Conservation (phyloP, 2,329 filamentous ascomycete genomes). For the Fusarium anthophilum region DNA sequence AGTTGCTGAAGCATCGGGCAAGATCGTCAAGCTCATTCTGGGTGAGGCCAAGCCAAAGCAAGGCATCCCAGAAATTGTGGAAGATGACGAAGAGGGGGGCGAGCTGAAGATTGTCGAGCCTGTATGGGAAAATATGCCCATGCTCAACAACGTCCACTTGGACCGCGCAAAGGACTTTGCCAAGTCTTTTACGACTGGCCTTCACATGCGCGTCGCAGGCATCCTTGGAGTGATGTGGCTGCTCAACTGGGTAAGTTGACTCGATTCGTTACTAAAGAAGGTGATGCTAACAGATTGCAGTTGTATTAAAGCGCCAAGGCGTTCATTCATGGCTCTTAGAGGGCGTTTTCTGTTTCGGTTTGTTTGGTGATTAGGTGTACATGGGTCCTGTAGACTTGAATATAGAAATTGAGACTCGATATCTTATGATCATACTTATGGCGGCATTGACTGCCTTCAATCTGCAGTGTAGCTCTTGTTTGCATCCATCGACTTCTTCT, state of each 20-base stretch:
- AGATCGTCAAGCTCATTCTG: slow-evolving; percentile 40
- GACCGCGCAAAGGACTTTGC: slow-evolving; percentile 8
- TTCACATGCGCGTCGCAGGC: slow-evolving; percentile 20
- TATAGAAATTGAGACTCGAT: not conserved
- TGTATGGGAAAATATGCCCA: slow-evolving; percentile 9
- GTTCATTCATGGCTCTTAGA: not conserved
- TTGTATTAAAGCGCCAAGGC: slow-evolving; percentile 17
- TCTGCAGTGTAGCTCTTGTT: no score
- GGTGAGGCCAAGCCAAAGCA: slow-evolving; percentile 17
- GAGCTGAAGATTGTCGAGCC: slow-evolving; percentile 40
- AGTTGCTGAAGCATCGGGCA: slow-evolving; percentile 38
- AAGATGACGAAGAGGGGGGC: slow-evolving; percentile 21
- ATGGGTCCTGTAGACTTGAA: not conserved
- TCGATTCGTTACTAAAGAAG: fast-evolving
- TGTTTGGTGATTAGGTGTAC: not conserved
- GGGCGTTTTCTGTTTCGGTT: not conserved
- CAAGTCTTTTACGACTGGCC: not conserved
- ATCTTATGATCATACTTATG: not conserved
- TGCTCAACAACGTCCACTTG: slow-evolving; percentile 11
- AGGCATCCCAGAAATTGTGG: not conserved
- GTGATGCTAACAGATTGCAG: slow-evolving; percentile 18
- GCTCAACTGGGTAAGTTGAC: slow-evolving; percentile 37
- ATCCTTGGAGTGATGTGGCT: slow-evolving; percentile 37
- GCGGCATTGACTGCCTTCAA: no score
- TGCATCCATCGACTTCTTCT: not conserved